These are phyloP conservation scores for Naganishia friedmannii DNA, from an alignment of 768 basidiomycete species.

Conservation along the genomic window DNA sequence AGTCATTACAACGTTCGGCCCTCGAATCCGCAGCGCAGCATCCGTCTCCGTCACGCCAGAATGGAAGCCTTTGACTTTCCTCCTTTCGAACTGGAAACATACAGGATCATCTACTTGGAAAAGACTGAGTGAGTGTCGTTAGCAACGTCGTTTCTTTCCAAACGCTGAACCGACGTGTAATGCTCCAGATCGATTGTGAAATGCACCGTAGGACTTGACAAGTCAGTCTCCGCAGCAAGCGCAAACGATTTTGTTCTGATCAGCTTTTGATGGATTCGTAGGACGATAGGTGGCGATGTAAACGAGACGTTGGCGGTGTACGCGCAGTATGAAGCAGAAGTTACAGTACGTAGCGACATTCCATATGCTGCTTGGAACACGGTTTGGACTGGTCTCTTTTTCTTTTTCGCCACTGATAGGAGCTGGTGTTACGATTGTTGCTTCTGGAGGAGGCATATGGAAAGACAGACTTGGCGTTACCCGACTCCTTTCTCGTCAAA, in stretches of 20 bases:
- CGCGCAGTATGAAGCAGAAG: neutral
- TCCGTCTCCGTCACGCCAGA: too few relatives aligned
- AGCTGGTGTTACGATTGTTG: conserved; percentile 11
- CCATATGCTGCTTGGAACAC: neutral
- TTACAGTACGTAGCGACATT: neutral
- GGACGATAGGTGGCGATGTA: neutral
- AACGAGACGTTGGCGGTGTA: neutral
- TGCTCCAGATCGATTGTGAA: conserved; percentile 6
- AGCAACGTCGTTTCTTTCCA: neutral
- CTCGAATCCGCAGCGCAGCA: too few relatives aligned
- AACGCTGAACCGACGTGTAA: neutral
- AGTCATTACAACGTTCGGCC: too few relatives aligned
- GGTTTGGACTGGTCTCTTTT: neutral
- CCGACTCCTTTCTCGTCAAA: conserved; percentile 1
- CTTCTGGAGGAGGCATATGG: conserved; percentile 13
- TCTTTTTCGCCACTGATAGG: neutral
- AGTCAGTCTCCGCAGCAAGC: neutral
- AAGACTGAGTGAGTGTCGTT: neutral
- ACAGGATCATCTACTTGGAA: conserved; percentile 17
- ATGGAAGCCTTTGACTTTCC: conserved; percentile 15
- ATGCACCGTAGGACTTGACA: conserved; percentile 5
- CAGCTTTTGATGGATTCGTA: neutral
- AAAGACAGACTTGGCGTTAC: conserved; percentile 7
- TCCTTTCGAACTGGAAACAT: conserved; percentile 1
- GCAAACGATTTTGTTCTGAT: neutral